Conservation (phyloP, 2,329 filamentous ascomycete genomes). For the Fusarium pseudocircinatum region DNA sequence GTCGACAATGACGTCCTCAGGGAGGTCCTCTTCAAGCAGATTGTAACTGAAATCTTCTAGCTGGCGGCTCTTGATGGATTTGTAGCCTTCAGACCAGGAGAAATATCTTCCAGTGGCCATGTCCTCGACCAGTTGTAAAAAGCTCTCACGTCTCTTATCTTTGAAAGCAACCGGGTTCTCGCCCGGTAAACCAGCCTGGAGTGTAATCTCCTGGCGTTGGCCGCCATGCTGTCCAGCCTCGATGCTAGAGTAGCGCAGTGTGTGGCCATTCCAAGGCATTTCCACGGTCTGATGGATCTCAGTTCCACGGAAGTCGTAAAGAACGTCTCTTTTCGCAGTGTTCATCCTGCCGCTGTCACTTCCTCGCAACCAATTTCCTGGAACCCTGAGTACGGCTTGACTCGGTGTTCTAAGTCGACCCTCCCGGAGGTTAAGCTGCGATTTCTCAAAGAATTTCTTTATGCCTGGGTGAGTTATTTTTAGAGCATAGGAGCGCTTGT, state of each 20-base stretch:
- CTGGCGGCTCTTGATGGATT: conserved; percentile 40
- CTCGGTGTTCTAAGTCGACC: conserved; percentile 55
- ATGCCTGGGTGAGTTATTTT: conserved; percentile 49
- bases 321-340: conserved; percentile 21
- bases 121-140: conserved; percentile 44
- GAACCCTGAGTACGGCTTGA: conserved; percentile 25
- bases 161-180: neutral
- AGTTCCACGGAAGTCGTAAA: conserved; percentile 59
- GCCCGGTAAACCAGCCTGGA: conserved; percentile 42
- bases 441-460: conserved; percentile 54
- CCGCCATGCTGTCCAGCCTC: conserved; percentile 63
- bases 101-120: conserved; percentile 47
- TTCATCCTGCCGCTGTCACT: neutral
- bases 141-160: conserved; percentile 19
- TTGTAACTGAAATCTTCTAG: conserved; percentile 43
- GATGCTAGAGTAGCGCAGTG: conserved; percentile 61
- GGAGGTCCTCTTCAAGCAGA: conserved; percentile 38
- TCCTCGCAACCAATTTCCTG: conserved; percentile 9
- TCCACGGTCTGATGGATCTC: conserved; percentile 61
- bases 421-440: conserved; percentile 56
- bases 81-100: conserved; percentile 49
- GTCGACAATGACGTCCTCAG: conserved; percentile 39
- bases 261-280: conserved; percentile 55
- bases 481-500: conserved; percentile 52
- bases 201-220: conserved; percentile 59